Conservation (phyloP, 257 asterid genomes). For the Nicotiana knightiana region DNA sequence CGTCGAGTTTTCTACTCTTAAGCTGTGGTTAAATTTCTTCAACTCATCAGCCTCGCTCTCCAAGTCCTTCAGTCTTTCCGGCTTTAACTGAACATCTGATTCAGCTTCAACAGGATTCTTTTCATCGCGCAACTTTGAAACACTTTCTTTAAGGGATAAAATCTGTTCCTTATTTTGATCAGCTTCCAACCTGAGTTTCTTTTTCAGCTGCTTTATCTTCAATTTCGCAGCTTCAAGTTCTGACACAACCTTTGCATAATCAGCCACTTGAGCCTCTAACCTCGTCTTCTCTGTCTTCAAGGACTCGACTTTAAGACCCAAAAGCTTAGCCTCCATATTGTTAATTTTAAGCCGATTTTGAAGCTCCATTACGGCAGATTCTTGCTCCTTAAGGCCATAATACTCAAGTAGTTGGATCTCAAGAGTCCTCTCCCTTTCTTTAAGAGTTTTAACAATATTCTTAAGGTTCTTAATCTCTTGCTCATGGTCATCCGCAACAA, state of each 20-base stretch:
- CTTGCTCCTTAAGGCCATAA: constrained; percentile 85
- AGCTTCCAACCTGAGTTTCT: constrained; percentile 52
- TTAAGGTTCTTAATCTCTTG: constrained; percentile 50
- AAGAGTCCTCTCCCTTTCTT: constrained; percentile 58
- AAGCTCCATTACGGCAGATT: constrained; percentile 63
- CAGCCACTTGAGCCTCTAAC: constrained; percentile 59
- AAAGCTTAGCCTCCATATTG: constrained; percentile 62
- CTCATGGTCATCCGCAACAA: constrained; percentile 23
- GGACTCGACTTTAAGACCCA: constrained; percentile 57
- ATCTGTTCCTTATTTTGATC: constrained; percentile 62
- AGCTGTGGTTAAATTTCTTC: constrained; percentile 37
- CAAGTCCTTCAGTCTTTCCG: constrained; percentile 31
- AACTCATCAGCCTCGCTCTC: constrained; percentile 52
- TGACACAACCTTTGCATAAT: constrained; percentile 43
- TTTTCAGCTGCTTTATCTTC: constrained; percentile 54
- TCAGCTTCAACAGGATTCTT: constrained; percentile 22
- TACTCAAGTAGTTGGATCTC: constrained; percentile 74
- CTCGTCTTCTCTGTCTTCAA: constrained; percentile 55
- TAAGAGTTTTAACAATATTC: constrained; percentile 43
- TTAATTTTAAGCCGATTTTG: constrained; percentile 55
- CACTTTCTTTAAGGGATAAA: constrained; percentile 62
- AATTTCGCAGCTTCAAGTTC: constrained; percentile 74
- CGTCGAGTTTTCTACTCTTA: constrained; percentile 51
- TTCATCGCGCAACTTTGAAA: constrained; percentile 52
- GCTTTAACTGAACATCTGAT: constrained; percentile 25